Conservation (phyloP, 2,329 filamentous ascomycete genomes). For the Colletotrichum endophyticum region DNA sequence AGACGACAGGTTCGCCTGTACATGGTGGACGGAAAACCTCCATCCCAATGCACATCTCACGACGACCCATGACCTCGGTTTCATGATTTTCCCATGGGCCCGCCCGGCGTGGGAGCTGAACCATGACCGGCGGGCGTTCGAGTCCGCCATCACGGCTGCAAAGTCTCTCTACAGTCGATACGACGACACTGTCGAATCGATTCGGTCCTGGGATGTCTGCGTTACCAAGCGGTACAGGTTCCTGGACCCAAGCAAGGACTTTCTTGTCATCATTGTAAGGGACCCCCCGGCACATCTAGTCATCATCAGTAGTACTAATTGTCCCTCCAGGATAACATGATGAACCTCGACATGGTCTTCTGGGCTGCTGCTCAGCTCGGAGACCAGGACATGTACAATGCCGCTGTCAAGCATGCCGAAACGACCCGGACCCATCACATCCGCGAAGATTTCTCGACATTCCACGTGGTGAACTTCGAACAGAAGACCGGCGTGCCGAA, state of each 20-base stretch:
- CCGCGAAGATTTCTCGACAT: constrained; percentile 38
- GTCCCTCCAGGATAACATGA: constrained; percentile 37
- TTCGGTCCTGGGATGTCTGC: constrained; percentile 50
- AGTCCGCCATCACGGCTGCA: constrained; percentile 37
- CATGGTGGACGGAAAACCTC: constrained; percentile 45
- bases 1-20: constrained; percentile 31
- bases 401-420: constrained; percentile 42
- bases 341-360: constrained; percentile 48
- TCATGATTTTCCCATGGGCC: constrained; percentile 46
- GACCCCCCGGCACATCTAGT: neutral
- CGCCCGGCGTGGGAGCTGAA: constrained; percentile 42
- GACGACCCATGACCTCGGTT: constrained; percentile 47
- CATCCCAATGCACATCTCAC: constrained; percentile 36
- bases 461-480: constrained; percentile 52
- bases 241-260: constrained; percentile 36
- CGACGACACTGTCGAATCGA: constrained; percentile 33
- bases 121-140: constrained; percentile 36
- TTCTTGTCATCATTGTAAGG: constrained; percentile 45
- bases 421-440: constrained; percentile 44
- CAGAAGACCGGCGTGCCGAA: constrained; percentile 41
- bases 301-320: neutral
- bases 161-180: constrained; percentile 41
- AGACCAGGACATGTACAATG: constrained; percentile 32
- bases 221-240: constrained; percentile 42
- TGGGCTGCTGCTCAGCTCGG: constrained; percentile 39